Evolutionary conservation across 179 eudicot genomes (phyloP), one percentile per base, ranked within the genome.

Genomic region (Silene coronaria): DNA sequence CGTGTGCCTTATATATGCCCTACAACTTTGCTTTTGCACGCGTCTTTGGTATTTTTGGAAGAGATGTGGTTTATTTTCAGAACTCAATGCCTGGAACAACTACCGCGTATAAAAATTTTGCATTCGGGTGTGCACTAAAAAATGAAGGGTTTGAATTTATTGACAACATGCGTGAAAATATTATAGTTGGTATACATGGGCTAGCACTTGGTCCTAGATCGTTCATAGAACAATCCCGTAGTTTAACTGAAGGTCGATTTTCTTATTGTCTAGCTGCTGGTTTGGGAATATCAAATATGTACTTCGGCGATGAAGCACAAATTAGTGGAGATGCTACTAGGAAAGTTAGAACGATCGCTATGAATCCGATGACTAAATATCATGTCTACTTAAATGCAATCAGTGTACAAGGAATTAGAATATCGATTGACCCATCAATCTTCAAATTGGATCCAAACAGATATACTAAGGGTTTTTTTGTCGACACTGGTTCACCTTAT

Each of bases 231-330:
- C 82, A 80, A 63, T 57, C 70, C 0, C 42, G 38, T 19, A 23
- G 26, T 6, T 32, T 38, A 24, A 64, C 42, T 3, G 12, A 80
- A 24, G 82, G 79, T 5, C 75, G 68, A 1, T 80, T 80, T 71
- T 63, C 67, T 0, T 75, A 75, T 4, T 80, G 79, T 36, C 19
- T 80, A 5, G 48, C 70, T 48, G 42, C 34, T 1, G 32, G 12
- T 1, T 0, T 0, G n/a, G n/a, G n/a, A 3, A 1, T 9, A 5
- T 70, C 76, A 0, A 28, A 73, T 14, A 62, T 80, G 17, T 30
- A 70, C 26, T 71, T 80, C 36, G 79, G 82, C 0, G 78, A 70
- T 23, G 70, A 26, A 32, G 82, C 82, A 4, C 75, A 79, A 62
- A 48, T 79, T 11, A 57, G 53, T 0, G 65, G 81, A 16, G 65